phyloP scores from a whole-genome alignment of 495 filamentous ascomycete species.

The Neurospora africana region DNA sequence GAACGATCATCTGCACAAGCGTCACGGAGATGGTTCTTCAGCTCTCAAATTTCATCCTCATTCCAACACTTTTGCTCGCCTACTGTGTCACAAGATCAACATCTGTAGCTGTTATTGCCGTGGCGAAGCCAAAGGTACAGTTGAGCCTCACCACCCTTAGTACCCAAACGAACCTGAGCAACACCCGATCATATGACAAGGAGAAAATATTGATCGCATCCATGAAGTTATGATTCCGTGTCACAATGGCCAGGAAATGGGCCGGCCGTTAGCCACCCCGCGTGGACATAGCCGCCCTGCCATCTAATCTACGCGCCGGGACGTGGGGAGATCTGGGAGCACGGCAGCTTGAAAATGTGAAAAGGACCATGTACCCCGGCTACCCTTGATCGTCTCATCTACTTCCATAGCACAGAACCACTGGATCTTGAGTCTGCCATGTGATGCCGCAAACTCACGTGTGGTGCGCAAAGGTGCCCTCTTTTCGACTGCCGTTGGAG shows the following conservation, averaged over 20 bases:
- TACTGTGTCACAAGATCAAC: neutral
- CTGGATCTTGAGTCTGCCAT: neutral
- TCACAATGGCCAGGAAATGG: neutral
- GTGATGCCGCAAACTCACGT: neutral
- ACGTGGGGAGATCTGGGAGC: neutral
- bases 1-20: neutral
- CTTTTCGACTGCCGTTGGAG: neutral
- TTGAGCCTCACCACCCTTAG: neutral
- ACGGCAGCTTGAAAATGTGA: neutral
- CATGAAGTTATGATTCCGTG: neutral
- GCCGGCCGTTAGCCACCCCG: neutral
- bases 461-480: neutral
- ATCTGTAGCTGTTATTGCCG: neutral
- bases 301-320: neutral
- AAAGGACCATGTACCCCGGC: neutral
- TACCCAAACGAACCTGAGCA: neutral
- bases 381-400: neutral
- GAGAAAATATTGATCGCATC: neutral
- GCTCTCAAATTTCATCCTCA: neutral
- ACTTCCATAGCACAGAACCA: neutral
- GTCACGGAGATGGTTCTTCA: neutral
- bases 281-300: neutral
- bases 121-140: neutral
- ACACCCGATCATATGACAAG: neutral
- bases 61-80: neutral